phyloP scores from a whole-genome alignment of 2,329 filamentous ascomycete genomes.

The Colletotrichum tanaceti region DNA sequence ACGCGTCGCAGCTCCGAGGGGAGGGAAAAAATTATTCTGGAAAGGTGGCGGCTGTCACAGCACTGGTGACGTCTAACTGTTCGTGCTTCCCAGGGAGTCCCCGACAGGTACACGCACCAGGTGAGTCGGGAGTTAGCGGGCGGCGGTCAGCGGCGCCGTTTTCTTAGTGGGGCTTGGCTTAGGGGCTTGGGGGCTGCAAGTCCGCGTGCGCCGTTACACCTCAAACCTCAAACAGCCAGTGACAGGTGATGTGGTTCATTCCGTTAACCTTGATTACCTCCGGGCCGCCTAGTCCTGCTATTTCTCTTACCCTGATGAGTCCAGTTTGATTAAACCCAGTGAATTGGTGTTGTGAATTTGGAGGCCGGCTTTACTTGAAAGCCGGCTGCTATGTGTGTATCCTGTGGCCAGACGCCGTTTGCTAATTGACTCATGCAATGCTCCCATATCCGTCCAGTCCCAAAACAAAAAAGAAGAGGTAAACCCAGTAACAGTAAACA shows the following conservation, averaged over 20 bases:
- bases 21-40: slow-evolving; percentile 26
- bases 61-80: slow-evolving; percentile 34
- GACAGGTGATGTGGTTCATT: background rate
- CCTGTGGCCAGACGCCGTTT: slow-evolving; percentile 13
- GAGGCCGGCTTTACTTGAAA: background rate
- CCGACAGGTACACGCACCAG: slow-evolving; percentile 3
- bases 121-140: slow-evolving; percentile 17
- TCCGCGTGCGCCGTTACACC: slow-evolving; percentile 6
- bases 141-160: background rate
- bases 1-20: slow-evolving; percentile 20
- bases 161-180: slow-evolving; percentile 7
- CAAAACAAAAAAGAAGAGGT: background rate
- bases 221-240: background rate
- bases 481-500: background rate
- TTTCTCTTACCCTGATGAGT: background rate
- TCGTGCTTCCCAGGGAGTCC: slow-evolving; percentile 6
- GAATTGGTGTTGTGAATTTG: background rate
- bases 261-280: background rate
- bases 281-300: too few relatives aligned
- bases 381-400: slow-evolving; percentile 2
- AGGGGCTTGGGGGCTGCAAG: background rate
- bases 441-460: background rate
- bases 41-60: slow-evolving; percentile 29
- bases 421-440: slow-evolving; percentile 8
- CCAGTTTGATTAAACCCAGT: background rate